phyloP scores from a whole-genome alignment of 148 eudicot species.

The Spergularia bocconei region DNA sequence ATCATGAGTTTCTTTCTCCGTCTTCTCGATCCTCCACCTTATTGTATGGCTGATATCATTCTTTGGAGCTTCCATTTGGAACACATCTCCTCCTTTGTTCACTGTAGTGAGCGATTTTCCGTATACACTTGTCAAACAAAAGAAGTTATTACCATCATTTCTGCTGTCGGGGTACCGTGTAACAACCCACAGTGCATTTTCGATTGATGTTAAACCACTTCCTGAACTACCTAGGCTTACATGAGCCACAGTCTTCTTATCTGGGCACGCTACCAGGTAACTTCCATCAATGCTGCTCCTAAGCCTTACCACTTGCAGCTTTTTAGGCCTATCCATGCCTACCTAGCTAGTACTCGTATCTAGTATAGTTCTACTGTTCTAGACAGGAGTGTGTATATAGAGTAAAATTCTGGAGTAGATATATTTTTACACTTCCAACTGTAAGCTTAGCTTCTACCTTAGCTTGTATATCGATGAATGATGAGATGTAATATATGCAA shows the following conservation, averaged over 20 bases:
- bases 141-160: not conserved
- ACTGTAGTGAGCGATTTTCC: not conserved
- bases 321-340: not conserved
- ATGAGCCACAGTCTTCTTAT: not conserved
- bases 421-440: no score
- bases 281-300: not conserved
- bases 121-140: not conserved
- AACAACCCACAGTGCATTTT: not conserved
- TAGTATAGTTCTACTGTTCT: no score
- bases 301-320: not conserved
- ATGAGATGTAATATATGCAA: not conserved
- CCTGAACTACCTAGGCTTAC: not conserved
- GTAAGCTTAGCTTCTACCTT: no score
- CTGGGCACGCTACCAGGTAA: not conserved
- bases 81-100: not conserved
- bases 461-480: no score
- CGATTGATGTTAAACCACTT: not conserved
- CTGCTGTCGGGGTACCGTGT: not conserved
- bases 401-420: no score
- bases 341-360: no score
- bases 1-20: no score
- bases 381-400: no score
- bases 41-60: not conserved
- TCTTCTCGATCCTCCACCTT: no score
- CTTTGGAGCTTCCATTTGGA: not conserved